Percentiles rank a stretch among this genome's conserved stretches.
These are phyloP conservation scores for Boletus vermiculosoides DNA, from an alignment of 768 basidiomycete genomes.

Conservation along the genomic window DNA sequence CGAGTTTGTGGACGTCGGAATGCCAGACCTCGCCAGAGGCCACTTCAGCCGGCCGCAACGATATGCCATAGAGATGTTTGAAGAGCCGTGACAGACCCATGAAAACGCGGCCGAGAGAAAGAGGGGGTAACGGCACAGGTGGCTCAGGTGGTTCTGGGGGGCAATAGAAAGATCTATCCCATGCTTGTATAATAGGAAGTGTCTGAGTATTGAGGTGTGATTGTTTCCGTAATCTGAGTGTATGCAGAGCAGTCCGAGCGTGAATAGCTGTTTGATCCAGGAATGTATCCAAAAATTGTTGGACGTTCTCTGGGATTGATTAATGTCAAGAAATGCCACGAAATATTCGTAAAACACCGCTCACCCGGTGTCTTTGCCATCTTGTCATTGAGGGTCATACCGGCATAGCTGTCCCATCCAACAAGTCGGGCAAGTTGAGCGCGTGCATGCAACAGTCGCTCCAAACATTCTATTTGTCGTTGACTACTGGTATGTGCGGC, in stretches of 20 bases:
- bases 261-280: slow-evolving; percentile 77
- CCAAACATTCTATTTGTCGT: slow-evolving; percentile 74
- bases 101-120: slow-evolving; percentile 89
- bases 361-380: slow-evolving; percentile 94
- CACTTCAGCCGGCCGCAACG: slow-evolving; percentile 67
- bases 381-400: slow-evolving; percentile 88
- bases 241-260: slow-evolving; percentile 70
- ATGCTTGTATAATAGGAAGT: slow-evolving; percentile 77
- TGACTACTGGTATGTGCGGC: slow-evolving; percentile 75
- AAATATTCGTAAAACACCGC: slow-evolving; percentile 14
- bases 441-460: slow-evolving; percentile 70
- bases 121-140: slow-evolving; percentile 65
- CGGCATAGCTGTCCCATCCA: slow-evolving; percentile 81
- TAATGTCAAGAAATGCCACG: slow-evolving; percentile 3
- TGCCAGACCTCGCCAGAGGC: slow-evolving; percentile 88
- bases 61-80: slow-evolving; percentile 82
- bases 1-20: slow-evolving; percentile 81
- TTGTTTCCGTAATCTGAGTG: slow-evolving; percentile 71
- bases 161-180: slow-evolving; percentile 96
- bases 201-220: slow-evolving; percentile 57
- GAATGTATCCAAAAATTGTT: slow-evolving; percentile 78
- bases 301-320: slow-evolving; percentile 66
- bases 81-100: slow-evolving; percentile 91
- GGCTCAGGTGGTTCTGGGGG: slow-evolving; percentile 76
- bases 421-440: slow-evolving; percentile 82